Base-by-base conservation (phyloP, 345 rosid genomes). In the Hypericum androsaemum region DNA sequence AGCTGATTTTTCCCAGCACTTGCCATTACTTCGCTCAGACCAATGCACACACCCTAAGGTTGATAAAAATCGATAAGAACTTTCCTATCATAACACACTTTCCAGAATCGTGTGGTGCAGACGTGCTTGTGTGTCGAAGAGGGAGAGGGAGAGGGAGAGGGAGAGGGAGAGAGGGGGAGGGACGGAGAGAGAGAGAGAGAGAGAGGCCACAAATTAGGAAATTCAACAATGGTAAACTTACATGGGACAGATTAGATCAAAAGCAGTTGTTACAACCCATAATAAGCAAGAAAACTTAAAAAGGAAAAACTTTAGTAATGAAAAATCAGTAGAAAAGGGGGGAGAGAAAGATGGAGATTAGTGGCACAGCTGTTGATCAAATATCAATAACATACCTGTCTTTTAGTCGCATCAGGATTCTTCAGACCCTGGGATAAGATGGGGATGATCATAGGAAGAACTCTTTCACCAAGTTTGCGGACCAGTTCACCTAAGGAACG, bases 391-490 rank as follows among this genome's bases (percentile, higher is more conserved):
- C 70, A 74, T 75, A 92, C 97, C 62, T 92, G 98, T 85, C 98
- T 79, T 78, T 88, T 83, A 76, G 82, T 68, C 65, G 84, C 75
- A 76, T 71, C 78, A 43, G 86, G 78, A 69, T 85, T 83, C 70
- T 77, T 73, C 57, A 88, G 73, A 17, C 98, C 97, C 63, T 54
- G 61, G 32, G 98, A 79, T 68, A 92, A 74, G 61, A 88, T 88
- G 47, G 98, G 97, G 59, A 92, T 88, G 37, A 92, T 92, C 69
- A 77, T 66, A 62, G 98, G 98, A 75, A 92, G 98, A 53, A 92
- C 98, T 85, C 95, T 88, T 71, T 92, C 98, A 64, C 98, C 98
- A 65, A 92, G 98, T 77, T 92, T 92, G 75, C 94, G 75, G 39
- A 92, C 98, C 63, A 92, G 88, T 75, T 92, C 98, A 69, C 98